Evolutionary conservation across 805 yeast genomes (phyloP).

Genomic region (Ogataea ganodermae): DNA sequence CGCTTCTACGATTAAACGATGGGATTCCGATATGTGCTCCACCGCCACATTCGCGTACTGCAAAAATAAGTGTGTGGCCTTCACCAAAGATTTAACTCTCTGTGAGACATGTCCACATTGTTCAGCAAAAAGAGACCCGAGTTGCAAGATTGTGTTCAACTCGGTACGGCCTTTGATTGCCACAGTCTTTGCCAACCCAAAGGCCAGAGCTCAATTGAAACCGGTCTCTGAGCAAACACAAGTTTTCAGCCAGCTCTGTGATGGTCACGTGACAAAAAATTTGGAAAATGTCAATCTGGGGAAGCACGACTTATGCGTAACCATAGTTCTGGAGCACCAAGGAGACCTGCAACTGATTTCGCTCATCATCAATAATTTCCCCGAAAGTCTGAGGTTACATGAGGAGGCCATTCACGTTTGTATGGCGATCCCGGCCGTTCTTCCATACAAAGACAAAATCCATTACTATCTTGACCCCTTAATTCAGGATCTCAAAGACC

Average conservation of each 20-base stretch:
- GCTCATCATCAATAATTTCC: conserved; percentile 14
- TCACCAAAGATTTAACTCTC: conserved; percentile 11
- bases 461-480: conserved; percentile 19
- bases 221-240: not conserved
- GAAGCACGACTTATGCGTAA: conserved; percentile 9
- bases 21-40: conserved; percentile 13
- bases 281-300: not conserved
- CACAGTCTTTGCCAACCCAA: conserved; percentile 16
- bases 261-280: conserved; percentile 4
- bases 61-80: conserved; percentile 17
- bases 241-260: conserved; percentile 1
- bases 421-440: conserved; percentile 11
- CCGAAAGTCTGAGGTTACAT: conserved; percentile 5
- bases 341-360: conserved; percentile 11
- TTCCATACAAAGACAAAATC: conserved; percentile 10
- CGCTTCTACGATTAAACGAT: conserved; percentile 9
- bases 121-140: conserved; percentile 8
- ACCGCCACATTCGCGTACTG: conserved; percentile 13
- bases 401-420: conserved; percentile 20
- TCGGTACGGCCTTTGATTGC: conserved; percentile 17
- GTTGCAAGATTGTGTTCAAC: conserved; percentile 11
- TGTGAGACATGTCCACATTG: conserved; percentile 13
- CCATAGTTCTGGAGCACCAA: conserved; percentile 15
- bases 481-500: conserved; percentile 16
- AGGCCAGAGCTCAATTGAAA: conserved; percentile 14